phyloP scores from a whole-genome alignment of 495 filamentous ascomycete species.

The Oidiodendron maius region DNA sequence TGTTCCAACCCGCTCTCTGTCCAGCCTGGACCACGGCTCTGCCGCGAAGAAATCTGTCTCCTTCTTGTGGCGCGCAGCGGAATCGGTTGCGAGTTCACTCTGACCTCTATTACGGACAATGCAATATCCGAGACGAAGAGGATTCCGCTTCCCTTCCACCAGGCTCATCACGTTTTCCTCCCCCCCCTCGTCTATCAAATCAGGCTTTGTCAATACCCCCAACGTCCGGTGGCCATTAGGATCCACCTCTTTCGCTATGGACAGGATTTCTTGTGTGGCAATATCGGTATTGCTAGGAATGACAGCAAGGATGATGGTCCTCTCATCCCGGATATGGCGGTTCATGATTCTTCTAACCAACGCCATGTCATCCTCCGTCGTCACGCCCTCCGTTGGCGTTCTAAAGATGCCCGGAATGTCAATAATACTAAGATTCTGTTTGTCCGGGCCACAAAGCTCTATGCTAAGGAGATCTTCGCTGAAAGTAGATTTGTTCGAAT shows the following conservation, averaged over 20 bases:
- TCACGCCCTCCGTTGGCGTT: constrained; percentile 4
- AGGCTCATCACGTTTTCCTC: constrained; percentile 23
- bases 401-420: constrained; percentile 60
- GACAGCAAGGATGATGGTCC: constrained; percentile 30
- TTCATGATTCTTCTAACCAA: constrained; percentile 3
- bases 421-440: constrained; percentile 59
- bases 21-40: not conserved
- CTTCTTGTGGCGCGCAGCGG: not conserved
- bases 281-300: constrained; percentile 52
- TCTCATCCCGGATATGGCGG: constrained; percentile 1
- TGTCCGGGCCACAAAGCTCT: constrained; percentile 56
- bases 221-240: constrained; percentile 45
- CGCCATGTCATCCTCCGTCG: constrained; percentile 1
- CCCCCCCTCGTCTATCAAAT: constrained; percentile 44
- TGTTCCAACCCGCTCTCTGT: constrained; percentile 6
- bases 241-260: constrained; percentile 44
- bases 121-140: constrained; percentile 6
- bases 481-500: constrained; percentile 27
- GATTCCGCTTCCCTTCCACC: not conserved
- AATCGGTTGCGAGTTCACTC: not conserved
- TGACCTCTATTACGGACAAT: constrained; percentile 8
- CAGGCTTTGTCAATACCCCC: constrained; percentile 55
- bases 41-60: constrained; percentile 1
- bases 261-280: constrained; percentile 53
- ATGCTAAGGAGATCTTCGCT: constrained; percentile 61